Base-by-base conservation (phyloP, 169 alveolate genomes). In the Eimeria tenella region DNA sequence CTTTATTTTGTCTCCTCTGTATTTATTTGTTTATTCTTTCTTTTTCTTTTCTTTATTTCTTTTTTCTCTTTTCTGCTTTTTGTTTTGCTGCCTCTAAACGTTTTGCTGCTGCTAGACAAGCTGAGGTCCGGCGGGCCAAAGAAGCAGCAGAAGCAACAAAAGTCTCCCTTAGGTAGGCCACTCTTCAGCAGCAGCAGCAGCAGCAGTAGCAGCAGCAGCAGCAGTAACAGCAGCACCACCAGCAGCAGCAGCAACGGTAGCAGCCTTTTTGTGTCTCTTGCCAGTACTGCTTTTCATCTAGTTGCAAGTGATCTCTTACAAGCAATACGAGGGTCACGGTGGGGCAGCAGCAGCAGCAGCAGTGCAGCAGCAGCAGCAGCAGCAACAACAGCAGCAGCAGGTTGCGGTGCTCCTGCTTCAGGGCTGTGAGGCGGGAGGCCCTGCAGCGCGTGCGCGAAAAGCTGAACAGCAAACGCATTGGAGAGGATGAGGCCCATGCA, bases 131-230 rank as follows among this genome's bases (percentile, higher is more conserved):
- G 77, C 9, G 42, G 42, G 77, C 77, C 77, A 10, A n/a, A 8
- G 77, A 68, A 68, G 77, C 77, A 68, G 77, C 77, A 68, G 77
- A 68, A 68, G 77, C 77, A 7, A n/a, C 77, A 15, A 68, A 68
- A 21, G 77, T 68, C 31, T 15, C 77, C 1, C 21, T 68, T 0
- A 10, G 77, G 77, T 68, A n/a, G 19, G 77, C 19, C 77, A 1
- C 77, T 68, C 77, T 68, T 21, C 77, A 68, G 77, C 77, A 68
- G 68, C 68, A 58, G 68, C 68, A 58, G 68, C 68, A 58, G 68
- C 68, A 58, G 68, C 68, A 58, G 68, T 3, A 58, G 17, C 11
- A 58, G 68, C 68, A 56, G 65, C 65, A 56, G 65, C 65, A 56
- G 65, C 65, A 56, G 65, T n/a, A n/a, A n/a, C n/a, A 31, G 42